Conservation (phyloP, 148 eudicot genomes). For the Rhododendron griersonianum region DNA sequence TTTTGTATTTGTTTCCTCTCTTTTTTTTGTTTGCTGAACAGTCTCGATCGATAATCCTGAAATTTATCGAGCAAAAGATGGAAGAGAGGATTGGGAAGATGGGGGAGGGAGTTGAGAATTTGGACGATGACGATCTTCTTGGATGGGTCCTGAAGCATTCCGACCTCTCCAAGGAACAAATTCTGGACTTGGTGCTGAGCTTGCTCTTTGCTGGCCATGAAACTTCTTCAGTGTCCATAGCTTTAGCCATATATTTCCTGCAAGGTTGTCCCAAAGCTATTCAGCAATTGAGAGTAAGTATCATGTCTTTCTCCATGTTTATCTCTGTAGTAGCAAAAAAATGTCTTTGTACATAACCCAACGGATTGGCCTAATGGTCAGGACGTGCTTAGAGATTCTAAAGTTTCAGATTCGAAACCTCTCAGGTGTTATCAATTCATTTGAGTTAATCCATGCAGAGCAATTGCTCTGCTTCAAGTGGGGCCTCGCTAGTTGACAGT, state of each 20-base stretch:
- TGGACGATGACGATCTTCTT: constrained; percentile 74
- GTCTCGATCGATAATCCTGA: constrained; percentile 77
- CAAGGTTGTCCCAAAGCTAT: constrained; percentile 67
- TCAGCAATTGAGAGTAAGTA: constrained; percentile 61
- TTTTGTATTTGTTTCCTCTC: neutral
- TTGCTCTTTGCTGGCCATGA: constrained; percentile 96
- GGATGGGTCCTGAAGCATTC: constrained; percentile 94
- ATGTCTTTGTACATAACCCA: neutral
- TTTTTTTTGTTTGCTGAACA: constrained; percentile 13
- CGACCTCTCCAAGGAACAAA: constrained; percentile 83
- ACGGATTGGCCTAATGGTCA: too few relatives aligned
- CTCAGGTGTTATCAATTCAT: neutral
- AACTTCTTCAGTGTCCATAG: constrained; percentile 90
- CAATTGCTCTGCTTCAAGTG: neutral
- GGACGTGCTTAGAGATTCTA: too few relatives aligned
- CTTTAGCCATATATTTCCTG: constrained; percentile 83
- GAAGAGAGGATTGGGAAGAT: constrained; percentile 43
- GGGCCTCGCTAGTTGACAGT: neutral
- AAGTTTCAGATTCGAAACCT: too few relatives aligned
- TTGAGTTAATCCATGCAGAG: too few relatives aligned
- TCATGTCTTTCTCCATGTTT: neutral
- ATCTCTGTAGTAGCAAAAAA: too few relatives aligned
- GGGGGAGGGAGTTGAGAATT: constrained; percentile 23
- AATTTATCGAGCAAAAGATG: constrained; percentile 78
- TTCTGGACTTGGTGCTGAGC: constrained; percentile 79